phyloP scores from a whole-genome alignment of 371 early-diverging fungal genomes.

The Rhizomucor miehei region DNA sequence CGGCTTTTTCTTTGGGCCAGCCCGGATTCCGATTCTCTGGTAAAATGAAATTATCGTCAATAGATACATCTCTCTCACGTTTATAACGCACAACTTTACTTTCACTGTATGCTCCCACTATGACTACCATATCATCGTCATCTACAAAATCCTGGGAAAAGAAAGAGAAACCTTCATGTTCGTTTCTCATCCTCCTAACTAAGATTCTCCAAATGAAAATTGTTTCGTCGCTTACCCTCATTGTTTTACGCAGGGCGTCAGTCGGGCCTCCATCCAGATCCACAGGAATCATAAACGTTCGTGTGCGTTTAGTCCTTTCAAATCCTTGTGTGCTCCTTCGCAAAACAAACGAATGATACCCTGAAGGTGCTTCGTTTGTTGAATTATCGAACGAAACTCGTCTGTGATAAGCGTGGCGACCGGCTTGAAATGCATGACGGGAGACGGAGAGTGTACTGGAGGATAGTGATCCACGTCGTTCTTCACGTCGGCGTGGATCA shows the following conservation, averaged over 20 bases:
- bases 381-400: slow-evolving; percentile 32
- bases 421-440: too few species aligned
- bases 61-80: too few species aligned
- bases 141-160: slow-evolving; percentile 9
- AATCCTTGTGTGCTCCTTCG: slow-evolving; percentile 17
- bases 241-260: slow-evolving; percentile 15
- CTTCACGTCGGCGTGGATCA: slow-evolving; percentile 12
- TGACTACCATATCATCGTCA: slow-evolving; percentile 9
- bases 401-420: slow-evolving; percentile 22
- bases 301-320: slow-evolving; percentile 13
- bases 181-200: too few species aligned
- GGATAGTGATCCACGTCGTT: too few species aligned
- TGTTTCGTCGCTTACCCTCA: too few species aligned
- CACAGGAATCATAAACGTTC: slow-evolving; percentile 24
- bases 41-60: too few species aligned
- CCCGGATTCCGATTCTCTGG: too few species aligned
- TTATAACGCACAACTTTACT: too few species aligned
- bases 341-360: slow-evolving; percentile 16
- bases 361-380: slow-evolving; percentile 4
- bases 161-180: too few species aligned
- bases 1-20: slow-evolving; percentile 5
- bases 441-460: too few species aligned
- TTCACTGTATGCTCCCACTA: slow-evolving; percentile 5
- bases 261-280: slow-evolving; percentile 14
- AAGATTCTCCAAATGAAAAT: too few species aligned